Evolutionary conservation across 176 grass and related monocot genomes (phyloP).

Genomic region (Raddia guianensis): DNA sequence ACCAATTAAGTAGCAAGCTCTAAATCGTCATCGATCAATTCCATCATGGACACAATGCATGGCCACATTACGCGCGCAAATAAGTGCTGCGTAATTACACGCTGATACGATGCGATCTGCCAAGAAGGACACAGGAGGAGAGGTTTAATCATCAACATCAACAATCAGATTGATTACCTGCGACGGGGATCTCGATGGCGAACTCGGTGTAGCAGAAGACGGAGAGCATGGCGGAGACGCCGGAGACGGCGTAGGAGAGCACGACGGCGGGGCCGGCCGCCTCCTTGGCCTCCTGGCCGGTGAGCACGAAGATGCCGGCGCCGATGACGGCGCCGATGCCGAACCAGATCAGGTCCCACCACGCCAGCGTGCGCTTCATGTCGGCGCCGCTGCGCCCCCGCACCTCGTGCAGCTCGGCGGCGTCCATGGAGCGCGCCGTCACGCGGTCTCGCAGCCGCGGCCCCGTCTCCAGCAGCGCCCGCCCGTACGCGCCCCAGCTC

Average conservation of each 20-base stretch:
- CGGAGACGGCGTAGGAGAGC: conserved; percentile 81
- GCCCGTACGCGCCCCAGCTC: conserved; percentile 66
- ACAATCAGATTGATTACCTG: conserved; percentile 33
- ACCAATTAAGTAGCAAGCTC: too few species aligned
- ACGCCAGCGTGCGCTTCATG: conserved; percentile 65
- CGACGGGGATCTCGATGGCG: conserved; percentile 90
- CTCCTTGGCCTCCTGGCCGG: conserved; percentile 59
- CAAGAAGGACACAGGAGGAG: background rate
- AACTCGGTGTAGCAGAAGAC: conserved; percentile 99
- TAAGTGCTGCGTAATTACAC: too few species aligned
- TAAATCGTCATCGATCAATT: too few species aligned
- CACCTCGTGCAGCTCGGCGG: conserved; percentile 66
- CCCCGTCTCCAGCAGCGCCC: conserved; percentile 61
- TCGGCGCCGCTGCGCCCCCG: conserved; percentile 62
- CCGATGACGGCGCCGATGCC: conserved; percentile 82
- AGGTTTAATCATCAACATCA: too few species aligned
- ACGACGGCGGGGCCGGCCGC: conserved; percentile 81
- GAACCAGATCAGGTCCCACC: conserved; percentile 89
- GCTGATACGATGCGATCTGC: too few species aligned
- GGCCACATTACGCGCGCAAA: too few species aligned
- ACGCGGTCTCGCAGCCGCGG: conserved; percentile 51
- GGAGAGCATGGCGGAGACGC: conserved; percentile 92
- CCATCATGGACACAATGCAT: too few species aligned
- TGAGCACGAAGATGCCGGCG: conserved; percentile 85
- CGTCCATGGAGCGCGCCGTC: conserved; percentile 54